These are phyloP conservation scores for Neurospora sp. DNA, from an alignment of 495 filamentous ascomycete genomes.

Conservation along the genomic window DNA sequence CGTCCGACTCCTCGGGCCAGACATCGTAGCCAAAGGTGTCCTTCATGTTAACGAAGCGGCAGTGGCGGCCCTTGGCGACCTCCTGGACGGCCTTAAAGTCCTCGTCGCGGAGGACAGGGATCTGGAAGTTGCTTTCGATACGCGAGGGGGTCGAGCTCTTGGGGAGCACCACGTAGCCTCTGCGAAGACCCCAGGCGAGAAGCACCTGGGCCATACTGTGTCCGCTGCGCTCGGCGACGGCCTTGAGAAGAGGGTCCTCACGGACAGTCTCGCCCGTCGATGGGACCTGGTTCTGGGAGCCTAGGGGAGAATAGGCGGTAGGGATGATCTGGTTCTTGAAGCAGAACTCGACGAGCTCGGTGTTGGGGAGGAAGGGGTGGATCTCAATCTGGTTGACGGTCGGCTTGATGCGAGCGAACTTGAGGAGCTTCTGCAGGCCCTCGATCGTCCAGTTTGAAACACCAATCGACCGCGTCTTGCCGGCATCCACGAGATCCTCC, in stretches of 20 bases:
- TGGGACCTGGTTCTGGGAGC: constrained; percentile 49
- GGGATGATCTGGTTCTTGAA: constrained; percentile 52
- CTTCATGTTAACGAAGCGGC: constrained; percentile 75
- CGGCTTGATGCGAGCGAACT: constrained; percentile 33
- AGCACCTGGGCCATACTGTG: constrained; percentile 38
- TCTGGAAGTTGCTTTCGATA: constrained; percentile 44
- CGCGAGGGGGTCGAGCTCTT: constrained; percentile 57
- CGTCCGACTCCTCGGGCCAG: constrained; percentile 33
- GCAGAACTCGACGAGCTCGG: constrained; percentile 45
- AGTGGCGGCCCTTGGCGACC: constrained; percentile 40
- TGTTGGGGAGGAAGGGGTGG: constrained; percentile 41
- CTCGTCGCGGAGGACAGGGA: constrained; percentile 31
- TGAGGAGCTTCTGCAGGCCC: constrained; percentile 32
- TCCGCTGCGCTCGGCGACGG: constrained; percentile 30
- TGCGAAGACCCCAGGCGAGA: constrained; percentile 33
- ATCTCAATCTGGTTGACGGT: constrained; percentile 42
- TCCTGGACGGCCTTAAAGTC: constrained; percentile 33
- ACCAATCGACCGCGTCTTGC: constrained; percentile 34
- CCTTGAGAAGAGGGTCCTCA: constrained; percentile 29
- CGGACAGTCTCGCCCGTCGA: constrained; percentile 36
- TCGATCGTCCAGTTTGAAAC: constrained; percentile 41
- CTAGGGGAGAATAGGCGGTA: constrained; percentile 55
- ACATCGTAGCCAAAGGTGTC: constrained; percentile 48
- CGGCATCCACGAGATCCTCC: constrained; percentile 32
- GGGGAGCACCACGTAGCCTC: constrained; percentile 36